A percentile compares a stretch with the other conserved stretches of the same genome.
These are phyloP conservation scores for Cladophialophora yegresii DNA, from an alignment of 2,329 filamentous ascomycete species.

Conservation along the genomic window DNA sequence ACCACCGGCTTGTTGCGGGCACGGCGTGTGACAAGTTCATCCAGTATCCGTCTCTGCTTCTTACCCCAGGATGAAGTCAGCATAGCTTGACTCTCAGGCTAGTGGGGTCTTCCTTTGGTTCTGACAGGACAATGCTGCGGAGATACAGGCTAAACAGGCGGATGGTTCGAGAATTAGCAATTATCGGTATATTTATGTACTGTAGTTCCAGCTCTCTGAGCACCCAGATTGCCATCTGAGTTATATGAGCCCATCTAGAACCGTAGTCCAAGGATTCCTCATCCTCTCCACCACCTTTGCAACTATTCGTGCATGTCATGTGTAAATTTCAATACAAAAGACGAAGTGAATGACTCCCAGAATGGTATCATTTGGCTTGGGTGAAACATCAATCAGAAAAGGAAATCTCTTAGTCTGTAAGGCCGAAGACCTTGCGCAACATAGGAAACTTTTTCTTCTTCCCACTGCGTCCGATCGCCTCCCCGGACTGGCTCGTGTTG, in stretches of 20 bases:
- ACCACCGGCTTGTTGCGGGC: not conserved
- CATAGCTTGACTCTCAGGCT: not conserved
- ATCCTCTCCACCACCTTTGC: not conserved
- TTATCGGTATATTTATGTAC: slow-evolving; percentile 17
- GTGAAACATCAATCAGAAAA: not conserved
- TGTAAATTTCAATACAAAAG: slow-evolving; percentile 3
- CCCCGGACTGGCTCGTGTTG: slow-evolving; percentile 21
- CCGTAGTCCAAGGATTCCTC: slow-evolving; percentile 2
- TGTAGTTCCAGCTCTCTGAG: slow-evolving; percentile 9
- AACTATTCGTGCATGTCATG: slow-evolving; percentile 12
- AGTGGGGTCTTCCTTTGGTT: not conserved
- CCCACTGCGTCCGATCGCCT: slow-evolving; percentile 38
- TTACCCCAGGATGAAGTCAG: slow-evolving; percentile 1
- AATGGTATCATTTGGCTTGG: slow-evolving; percentile 17
- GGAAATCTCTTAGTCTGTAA: slow-evolving; percentile 39
- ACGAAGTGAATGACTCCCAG: slow-evolving; percentile 4
- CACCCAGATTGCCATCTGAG: not conserved
- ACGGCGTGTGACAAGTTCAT: not conserved
- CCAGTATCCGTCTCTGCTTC: not conserved
- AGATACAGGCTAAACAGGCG: not conserved
- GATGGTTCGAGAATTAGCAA: slow-evolving; percentile 11
- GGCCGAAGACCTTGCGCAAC: slow-evolving; percentile 49
- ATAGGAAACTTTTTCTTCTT: slow-evolving; percentile 52
- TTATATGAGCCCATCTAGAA: slow-evolving; percentile 8
- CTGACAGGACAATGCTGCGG: not conserved